A percentile compares a stretch with the other conserved stretches of the same genome.
Conservation (phyloP, 306 rosid genomes). For the Cicer judaicum region DNA sequence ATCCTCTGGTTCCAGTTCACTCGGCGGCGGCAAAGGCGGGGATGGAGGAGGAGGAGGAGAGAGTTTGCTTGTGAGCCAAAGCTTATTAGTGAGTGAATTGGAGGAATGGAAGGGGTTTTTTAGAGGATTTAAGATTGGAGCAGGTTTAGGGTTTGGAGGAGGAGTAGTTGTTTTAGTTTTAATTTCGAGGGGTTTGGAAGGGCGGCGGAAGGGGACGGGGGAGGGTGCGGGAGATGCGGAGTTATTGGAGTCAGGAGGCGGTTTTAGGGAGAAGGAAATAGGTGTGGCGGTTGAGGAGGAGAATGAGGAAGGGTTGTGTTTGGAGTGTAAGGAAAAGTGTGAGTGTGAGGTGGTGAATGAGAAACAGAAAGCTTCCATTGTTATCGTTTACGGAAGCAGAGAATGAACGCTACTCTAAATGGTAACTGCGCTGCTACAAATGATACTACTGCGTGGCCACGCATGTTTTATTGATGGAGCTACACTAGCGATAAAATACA, state of each 20-base stretch:
- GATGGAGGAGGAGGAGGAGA: slow-evolving; percentile 50
- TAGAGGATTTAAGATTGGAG: slow-evolving; percentile 61
- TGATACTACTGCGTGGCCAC: too few species aligned
- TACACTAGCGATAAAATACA: too few species aligned
- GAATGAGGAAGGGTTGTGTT: slow-evolving; percentile 36
- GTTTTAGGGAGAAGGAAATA: slow-evolving; percentile 56
- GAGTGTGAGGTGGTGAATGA: slow-evolving; percentile 57
- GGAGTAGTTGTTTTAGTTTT: slow-evolving; percentile 22
- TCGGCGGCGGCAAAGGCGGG: fast-evolving
- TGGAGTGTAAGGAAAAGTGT: slow-evolving; percentile 46
- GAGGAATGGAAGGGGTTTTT: slow-evolving; percentile 50
- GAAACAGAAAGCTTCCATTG: slow-evolving; percentile 67
- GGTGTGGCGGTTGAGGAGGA: slow-evolving; percentile 14
- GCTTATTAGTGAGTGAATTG: slow-evolving; percentile 63
- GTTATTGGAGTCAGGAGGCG: slow-evolving; percentile 53
- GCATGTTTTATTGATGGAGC: too few species aligned
- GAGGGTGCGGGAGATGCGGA: slow-evolving; percentile 48
- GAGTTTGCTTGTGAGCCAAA: slow-evolving; percentile 90
- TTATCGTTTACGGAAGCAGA: slow-evolving; percentile 39
- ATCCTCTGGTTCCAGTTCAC: background rate
- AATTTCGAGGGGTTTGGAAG: slow-evolving; percentile 59
- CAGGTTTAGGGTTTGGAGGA: slow-evolving; percentile 40
- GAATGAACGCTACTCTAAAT: background rate
- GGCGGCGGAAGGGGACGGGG: slow-evolving; percentile 68
- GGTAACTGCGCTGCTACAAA: too few species aligned